phyloP scores from a whole-genome alignment of 257 asterid species.

The Avicennia marina region DNA sequence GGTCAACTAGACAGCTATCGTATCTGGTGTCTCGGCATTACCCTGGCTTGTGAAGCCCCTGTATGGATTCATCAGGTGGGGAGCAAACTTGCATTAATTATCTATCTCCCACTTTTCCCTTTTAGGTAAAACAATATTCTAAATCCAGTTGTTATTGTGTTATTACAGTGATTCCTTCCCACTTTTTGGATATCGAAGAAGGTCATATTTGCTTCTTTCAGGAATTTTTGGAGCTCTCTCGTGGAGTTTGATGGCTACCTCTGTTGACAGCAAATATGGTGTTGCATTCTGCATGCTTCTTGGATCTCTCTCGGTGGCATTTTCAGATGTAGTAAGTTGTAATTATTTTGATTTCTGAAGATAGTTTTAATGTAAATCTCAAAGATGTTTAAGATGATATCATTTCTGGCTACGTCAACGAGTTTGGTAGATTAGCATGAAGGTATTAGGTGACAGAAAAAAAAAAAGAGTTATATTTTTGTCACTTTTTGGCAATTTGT shows the following conservation, averaged over 20 bases:
- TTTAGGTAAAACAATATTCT: constrained; percentile 2
- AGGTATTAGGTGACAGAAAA: neutral
- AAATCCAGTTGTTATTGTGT: neutral
- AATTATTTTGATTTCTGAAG: constrained; percentile 7
- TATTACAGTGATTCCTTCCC: constrained; percentile 78
- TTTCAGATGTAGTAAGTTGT: constrained; percentile 92
- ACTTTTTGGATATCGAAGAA: constrained; percentile 92
- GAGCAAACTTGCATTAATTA: constrained; percentile 12
- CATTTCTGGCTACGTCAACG: neutral
- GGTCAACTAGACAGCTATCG: constrained; percentile 88
- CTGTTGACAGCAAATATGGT: constrained; percentile 81
- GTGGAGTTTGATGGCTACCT: constrained; percentile 91
- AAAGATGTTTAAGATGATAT: neutral
- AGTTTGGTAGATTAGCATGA: neutral
- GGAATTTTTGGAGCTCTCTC: constrained; percentile 96
- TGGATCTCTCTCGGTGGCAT: constrained; percentile 96
- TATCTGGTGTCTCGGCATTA: constrained; percentile 82
- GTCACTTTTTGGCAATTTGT: too few relatives aligned
- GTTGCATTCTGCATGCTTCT: constrained; percentile 90
- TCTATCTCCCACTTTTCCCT: constrained; percentile 9
- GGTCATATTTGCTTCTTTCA: constrained; percentile 92
- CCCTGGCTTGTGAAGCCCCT: constrained; percentile 98
- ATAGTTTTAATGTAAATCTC: neutral
- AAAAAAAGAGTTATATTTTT: too few relatives aligned
- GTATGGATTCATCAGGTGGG: constrained; percentile 93